These are phyloP conservation scores for Hypoxylon lienhwacheense DNA, from an alignment of 495 filamentous ascomycete genomes.

Conservation along the genomic window DNA sequence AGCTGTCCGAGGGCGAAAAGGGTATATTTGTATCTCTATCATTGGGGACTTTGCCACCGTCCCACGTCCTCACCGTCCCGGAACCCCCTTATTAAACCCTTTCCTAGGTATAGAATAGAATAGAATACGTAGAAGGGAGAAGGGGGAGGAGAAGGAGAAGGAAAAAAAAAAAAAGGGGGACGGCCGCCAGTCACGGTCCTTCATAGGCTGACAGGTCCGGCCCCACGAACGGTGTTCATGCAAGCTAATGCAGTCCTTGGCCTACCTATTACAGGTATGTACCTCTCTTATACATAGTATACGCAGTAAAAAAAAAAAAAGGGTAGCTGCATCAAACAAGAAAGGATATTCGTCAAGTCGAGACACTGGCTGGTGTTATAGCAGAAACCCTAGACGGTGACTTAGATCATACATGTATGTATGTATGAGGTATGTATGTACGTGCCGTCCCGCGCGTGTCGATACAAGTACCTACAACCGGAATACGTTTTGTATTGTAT, in stretches of 20 bases:
- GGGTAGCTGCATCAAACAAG: constrained; percentile 30
- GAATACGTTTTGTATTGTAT: constrained; percentile 16
- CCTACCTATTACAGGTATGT: constrained; percentile 5
- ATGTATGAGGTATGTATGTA: background rate
- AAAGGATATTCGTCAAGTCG: constrained; percentile 4
- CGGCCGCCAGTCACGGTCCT: background rate
- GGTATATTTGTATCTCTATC: too few relatives aligned
- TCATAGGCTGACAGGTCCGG: constrained; percentile 21
- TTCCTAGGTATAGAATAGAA: too few relatives aligned
- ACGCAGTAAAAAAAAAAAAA: too few relatives aligned
- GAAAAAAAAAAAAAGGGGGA: constrained; percentile 12
- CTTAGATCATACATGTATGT: too few relatives aligned
- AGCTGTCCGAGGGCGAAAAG: too few relatives aligned
- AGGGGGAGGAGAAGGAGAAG: too few relatives aligned
- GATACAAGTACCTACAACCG: background rate
- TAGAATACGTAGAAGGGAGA: too few relatives aligned
- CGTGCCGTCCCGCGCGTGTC: constrained; percentile 4
- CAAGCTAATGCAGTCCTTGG: constrained; percentile 22
- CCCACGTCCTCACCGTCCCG: too few relatives aligned
- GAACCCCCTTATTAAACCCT: too few relatives aligned
- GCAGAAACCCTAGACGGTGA: too few relatives aligned
- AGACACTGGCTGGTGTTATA: constrained; percentile 3
- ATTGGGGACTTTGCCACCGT: too few relatives aligned
- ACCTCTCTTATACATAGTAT: too few relatives aligned
- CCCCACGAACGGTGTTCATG: constrained; percentile 31